Evolutionary conservation across 345 rosid species (phyloP), one percentile per base, ranked within the genome.

Genomic region (Corchorus olitorius): DNA sequence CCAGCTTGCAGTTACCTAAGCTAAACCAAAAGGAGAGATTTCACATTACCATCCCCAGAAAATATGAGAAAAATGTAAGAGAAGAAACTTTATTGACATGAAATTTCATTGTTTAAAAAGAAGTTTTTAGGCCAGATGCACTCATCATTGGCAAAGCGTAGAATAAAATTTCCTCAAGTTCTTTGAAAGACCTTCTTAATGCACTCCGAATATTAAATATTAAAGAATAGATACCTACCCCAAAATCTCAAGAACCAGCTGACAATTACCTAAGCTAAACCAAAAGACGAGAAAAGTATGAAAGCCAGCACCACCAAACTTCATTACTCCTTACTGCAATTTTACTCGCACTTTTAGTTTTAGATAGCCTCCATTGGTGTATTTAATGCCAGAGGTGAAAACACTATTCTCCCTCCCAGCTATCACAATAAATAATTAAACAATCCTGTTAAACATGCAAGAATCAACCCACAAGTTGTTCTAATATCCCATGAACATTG

Each of bases 91-190:
- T 48, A 20, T 19, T 67, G 7, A 68, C 17, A 5, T 43, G n/a
- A 45, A 66, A 66, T n/a, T 16, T 45, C 9, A 45, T 45, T 52
- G 34, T 66, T 66, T 11, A 45, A 66, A 19, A 68, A 68, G 72
- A 49, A 49, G 13, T 49, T 41, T 4, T 20, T 7, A 14, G 71
- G 7, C 16, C 43, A 0, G 41, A 65, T 22, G 72, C 54, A 67
- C 45, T 46, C 27, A 67, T 48, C 56, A 48, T 69, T 69, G 50
- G 27, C 59, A 49, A 49, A 49, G 58, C 19, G 14, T 19, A 27
- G 5, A 33, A 50, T 15, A 49, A 13, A 49, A 45, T 46, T 45
- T 4, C 12, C 1, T 69, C 49, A 49, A 20, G 62, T 58, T 58
- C 14, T 9, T 20, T 19, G 8, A 68, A 14, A 4, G 20, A 49